phyloP scores from a whole-genome alignment of 495 filamentous ascomycete species.

The Bryoglossum gracile region DNA sequence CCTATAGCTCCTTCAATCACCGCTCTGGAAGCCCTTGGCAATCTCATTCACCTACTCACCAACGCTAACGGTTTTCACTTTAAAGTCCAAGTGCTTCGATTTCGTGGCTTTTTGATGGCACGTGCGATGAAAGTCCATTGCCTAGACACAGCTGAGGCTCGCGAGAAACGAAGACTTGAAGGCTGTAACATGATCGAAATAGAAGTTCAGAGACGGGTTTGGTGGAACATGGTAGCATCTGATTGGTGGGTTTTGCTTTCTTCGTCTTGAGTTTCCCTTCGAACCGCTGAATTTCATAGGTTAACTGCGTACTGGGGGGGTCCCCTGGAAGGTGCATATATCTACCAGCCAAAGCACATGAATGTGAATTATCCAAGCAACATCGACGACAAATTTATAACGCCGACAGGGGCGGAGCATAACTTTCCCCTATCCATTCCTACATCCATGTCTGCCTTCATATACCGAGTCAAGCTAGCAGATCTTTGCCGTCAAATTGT shows the following conservation, averaged over 20 bases:
- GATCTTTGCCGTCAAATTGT: conserved; percentile 6
- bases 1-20: background rate
- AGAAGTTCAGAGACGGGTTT: conserved; percentile 6
- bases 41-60: background rate
- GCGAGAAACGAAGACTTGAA: background rate
- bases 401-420: background rate
- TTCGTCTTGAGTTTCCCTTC: background rate
- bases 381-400: conserved; percentile 6
- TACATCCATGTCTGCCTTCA: conserved; percentile 7
- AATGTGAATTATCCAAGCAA: conserved; percentile 6
- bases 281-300: background rate
- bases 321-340: conserved; percentile 2
- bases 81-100: conserved; percentile 1
- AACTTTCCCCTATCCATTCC: conserved; percentile 2
- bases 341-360: conserved; percentile 4
- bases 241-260: conserved; percentile 4
- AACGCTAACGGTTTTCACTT: background rate
- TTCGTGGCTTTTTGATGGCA: conserved; percentile 5
- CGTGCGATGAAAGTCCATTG: background rate
- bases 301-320: conserved; percentile 2
- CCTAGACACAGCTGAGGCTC: conserved; percentile 3
- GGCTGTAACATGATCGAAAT: conserved; percentile 8
- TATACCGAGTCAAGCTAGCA: conserved; percentile 3
- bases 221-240: conserved; percentile 9
- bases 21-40: conserved; percentile 3